Base-by-base conservation (phyloP, 129 eudicot species). In the Pseudognaphalium luteoalbum region DNA sequence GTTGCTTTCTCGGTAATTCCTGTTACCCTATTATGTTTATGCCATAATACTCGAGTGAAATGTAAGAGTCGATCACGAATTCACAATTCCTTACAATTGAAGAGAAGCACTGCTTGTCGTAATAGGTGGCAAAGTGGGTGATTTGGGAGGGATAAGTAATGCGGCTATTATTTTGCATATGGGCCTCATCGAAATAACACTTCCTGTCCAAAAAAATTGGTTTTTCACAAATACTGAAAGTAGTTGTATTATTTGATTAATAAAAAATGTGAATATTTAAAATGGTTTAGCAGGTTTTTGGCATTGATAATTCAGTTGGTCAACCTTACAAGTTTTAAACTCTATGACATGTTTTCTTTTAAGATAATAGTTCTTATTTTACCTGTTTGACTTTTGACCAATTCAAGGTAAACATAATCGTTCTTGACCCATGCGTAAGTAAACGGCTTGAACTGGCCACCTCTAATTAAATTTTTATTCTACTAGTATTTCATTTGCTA, bases 1-100 rank as follows among this genome's bases (percentile, higher is more conserved):
- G 66, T 72, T 94, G 80, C 98, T 94, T 75, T 94, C 98, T 35
- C 90, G 93, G 98, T 93, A 86, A 77, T 65, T 57, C 66, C 30
- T 54, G 21, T 32, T 30, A 4, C 30, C 47, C 51, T 47, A 15
- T 65, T 17, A 17, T 30, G 21, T 51, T 10, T 11, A 39, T 54
- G 22, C 34, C 28, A 35, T 51, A 29, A 28, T 64, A 64, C 29
- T 57, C 28, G 11, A 57, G 29, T 20, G 62, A 56, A 57, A 29
- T 2, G 29, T 21, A 57, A 14, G 29, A 57, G 11, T 28, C 10
- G 51, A 14, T 62, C 34, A 3, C 34, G 20, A 47, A 47, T 47
- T 12, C 28, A 57, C 28, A 28, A 59, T 59, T 28, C 44, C 30
- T n/a, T 29, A 70, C 4, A 28, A 28, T 47, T 29, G 8, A 50